These are phyloP conservation scores for Microsporum audouinii DNA, from an alignment of 2,329 filamentous ascomycete genomes.

Conservation along the genomic window DNA sequence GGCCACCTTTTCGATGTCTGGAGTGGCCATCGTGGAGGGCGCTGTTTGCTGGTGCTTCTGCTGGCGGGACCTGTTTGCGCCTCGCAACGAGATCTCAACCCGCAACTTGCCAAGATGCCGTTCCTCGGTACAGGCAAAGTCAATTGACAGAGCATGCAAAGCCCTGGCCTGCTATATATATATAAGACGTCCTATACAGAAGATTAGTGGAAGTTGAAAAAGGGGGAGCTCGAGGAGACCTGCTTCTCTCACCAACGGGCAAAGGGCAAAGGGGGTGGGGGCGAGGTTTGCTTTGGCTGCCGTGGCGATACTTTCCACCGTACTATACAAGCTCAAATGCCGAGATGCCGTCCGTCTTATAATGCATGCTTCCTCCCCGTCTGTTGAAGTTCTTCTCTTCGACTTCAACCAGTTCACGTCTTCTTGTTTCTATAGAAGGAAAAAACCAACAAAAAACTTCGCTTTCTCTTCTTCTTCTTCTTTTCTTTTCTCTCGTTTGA, in stretches of 20 bases:
- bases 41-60: background rate
- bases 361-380: too few species aligned
- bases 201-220: too few species aligned
- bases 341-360: background rate
- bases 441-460: background rate
- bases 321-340: background rate
- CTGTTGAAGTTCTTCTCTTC: too few species aligned
- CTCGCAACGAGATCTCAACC: background rate
- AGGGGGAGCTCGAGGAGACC: too few species aligned
- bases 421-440: too few species aligned
- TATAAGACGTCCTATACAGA: too few species aligned
- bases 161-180: too few species aligned
- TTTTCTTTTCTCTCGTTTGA: background rate
- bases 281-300: background rate
- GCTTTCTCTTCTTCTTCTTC: background rate
- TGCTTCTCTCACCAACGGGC: background rate
- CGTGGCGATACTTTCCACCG: background rate
- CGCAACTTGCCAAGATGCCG: background rate
- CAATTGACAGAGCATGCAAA: background rate
- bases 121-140: background rate
- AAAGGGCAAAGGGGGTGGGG: background rate
- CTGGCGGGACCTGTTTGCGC: background rate
- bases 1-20: constrained; percentile 29
- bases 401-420: too few species aligned
- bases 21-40: constrained; percentile 15